phyloP scores from a whole-genome alignment of 352 stramenopile genomes.

The Phytophthora brassicae region DNA sequence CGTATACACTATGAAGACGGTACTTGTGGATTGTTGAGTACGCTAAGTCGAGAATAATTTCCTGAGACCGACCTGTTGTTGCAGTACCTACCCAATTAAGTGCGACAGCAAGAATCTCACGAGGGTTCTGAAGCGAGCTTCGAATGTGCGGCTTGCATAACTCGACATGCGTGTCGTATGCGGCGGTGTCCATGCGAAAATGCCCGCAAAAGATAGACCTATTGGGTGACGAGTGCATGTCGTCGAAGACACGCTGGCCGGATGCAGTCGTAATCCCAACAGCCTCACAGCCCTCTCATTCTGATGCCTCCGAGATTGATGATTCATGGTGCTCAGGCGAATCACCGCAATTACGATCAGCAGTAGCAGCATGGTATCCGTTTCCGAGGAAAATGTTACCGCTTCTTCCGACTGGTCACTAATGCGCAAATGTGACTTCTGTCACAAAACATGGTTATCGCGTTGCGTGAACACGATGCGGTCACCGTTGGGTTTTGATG shows the following conservation, averaged over 20 bases:
- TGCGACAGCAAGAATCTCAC: too few relatives aligned
- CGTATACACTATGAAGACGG: conserved; percentile 1
- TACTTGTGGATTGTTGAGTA: conserved; percentile 13
- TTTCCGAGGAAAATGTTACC: too few relatives aligned
- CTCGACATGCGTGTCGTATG: conserved; percentile 2
- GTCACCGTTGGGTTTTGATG: too few relatives aligned
- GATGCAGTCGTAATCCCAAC: neutral
- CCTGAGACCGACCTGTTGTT: conserved; percentile 2
- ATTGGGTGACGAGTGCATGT: neutral
- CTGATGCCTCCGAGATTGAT: neutral
- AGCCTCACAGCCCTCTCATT: neutral
- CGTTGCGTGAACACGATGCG: too few relatives aligned
- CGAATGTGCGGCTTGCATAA: neutral
- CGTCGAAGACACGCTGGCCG: neutral
- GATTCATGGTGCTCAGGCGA: neutral
- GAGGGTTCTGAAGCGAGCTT: too few relatives aligned
- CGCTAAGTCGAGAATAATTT: conserved; percentile 6
- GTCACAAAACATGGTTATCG: neutral
- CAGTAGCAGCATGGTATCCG: neutral
- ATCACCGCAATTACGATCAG: neutral
- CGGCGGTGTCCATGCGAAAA: neutral
- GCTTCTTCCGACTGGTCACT: too few relatives aligned
- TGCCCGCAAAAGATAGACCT: neutral
- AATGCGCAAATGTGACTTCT: neutral
- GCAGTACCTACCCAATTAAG: conserved; percentile 4